Base-by-base conservation (phyloP, 345 rosid species). In the Boechera retrofracta region DNA sequence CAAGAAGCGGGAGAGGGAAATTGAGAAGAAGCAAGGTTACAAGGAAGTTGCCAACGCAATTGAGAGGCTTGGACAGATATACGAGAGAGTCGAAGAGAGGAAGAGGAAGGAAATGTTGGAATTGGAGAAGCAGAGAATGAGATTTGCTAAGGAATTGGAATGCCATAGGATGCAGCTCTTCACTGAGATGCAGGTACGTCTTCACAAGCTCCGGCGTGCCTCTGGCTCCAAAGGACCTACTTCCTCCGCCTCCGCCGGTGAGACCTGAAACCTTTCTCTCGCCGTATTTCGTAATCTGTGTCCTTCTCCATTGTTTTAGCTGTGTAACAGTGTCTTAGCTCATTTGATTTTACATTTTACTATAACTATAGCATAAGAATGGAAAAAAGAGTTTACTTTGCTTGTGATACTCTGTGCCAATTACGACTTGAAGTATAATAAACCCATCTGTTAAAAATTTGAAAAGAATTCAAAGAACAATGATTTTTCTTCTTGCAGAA, bases 41-140 rank as follows among this genome's bases (percentile, higher is more conserved):
- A 81, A 85, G 72, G 88, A 86, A 79, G 72, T 79, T 64, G 83
- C 98, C 79, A 0, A 87, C 57, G 80, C 96, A 15, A 88, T 96
- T 8, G 97, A 93, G 87, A 86, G 85, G 85, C 88, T 96, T 18
- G 97, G 98, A 10, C 82, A 88, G 88, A 88, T 93, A 61, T 96
- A 91, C 55, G 91, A 88, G 82, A 86, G 88, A 32, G 90, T 96
- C 21, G 99, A 93, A 65, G 93, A 86, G 65, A 94, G 86, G 81
- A 96, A 93, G 76, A 67, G 90, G 76, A 93, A 86, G 82, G 97
- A 96, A 56, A 91, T 93, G 99, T 89, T 93, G 67, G 99, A 96
- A 76, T 71, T 96, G 86, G 99, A 96, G 89, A 96, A 93, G 85
- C 99, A 96, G 79, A 86, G 98, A 79, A 93, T 96, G 99, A 81